phyloP scores from a whole-genome alignment of 2,329 filamentous ascomycete species.

The Chrysosporium queenslandicum region DNA sequence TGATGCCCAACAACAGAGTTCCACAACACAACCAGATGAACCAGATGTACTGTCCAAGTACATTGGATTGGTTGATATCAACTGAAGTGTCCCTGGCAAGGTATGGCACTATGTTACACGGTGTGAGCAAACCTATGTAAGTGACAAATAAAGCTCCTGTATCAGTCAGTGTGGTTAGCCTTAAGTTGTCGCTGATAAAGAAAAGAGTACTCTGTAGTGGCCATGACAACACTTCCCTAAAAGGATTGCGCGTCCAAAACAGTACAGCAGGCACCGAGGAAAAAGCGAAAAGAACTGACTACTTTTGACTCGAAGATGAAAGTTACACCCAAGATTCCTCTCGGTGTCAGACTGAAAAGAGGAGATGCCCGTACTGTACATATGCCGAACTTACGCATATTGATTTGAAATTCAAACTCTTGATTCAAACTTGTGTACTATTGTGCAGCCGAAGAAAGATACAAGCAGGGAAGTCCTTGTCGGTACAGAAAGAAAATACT shows the following conservation, averaged over 20 bases:
- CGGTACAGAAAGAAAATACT: not conserved
- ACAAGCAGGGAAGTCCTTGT: not conserved
- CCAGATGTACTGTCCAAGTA: too few relatives aligned
- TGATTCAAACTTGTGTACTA: constrained; percentile 4
- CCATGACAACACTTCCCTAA: too few relatives aligned
- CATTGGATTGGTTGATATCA: not conserved
- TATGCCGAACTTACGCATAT: not conserved
- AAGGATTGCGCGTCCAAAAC: too few relatives aligned
- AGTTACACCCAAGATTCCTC: too few relatives aligned
- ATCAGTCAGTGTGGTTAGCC: not conserved
- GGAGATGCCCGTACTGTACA: not conserved
- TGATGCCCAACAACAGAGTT: too few relatives aligned
- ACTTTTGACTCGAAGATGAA: too few relatives aligned
- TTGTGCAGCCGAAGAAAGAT: not conserved
- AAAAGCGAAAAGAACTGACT: too few relatives aligned
- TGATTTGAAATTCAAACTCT: not conserved
- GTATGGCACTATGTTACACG: not conserved
- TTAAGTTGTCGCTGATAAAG: not conserved
- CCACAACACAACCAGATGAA: not conserved
- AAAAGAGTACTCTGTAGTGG: too few relatives aligned
- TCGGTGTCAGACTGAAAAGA: not conserved
- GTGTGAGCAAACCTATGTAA: not conserved
- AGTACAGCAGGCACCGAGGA: too few relatives aligned
- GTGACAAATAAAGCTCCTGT: not conserved
- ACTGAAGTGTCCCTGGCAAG: not conserved